phyloP scores from a whole-genome alignment of 2,329 filamentous ascomycete genomes.

The Cercospora sp. region DNA sequence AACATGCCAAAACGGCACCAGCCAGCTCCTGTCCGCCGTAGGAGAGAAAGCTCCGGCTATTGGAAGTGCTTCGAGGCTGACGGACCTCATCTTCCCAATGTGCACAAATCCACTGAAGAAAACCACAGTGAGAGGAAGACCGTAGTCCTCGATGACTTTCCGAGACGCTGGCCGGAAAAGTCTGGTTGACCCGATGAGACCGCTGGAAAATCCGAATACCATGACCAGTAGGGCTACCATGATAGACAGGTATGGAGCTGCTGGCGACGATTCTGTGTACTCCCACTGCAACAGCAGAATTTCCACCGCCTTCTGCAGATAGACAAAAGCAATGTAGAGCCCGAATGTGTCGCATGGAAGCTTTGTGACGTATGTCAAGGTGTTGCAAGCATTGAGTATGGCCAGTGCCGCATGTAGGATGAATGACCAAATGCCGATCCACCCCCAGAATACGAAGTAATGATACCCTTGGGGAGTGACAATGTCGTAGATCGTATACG shows the following conservation, averaged over 20 bases:
- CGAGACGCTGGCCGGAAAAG: background rate
- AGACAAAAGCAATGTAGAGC: background rate
- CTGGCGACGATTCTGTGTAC: background rate
- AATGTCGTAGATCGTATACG: background rate
- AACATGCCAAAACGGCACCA: background rate
- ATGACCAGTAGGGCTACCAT: background rate
- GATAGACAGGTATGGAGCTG: background rate
- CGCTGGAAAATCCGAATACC: background rate
- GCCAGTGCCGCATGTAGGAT: background rate
- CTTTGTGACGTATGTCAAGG: background rate
- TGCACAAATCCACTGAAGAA: background rate
- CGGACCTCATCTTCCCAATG: background rate
- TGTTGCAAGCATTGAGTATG: background rate
- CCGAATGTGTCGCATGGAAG: background rate
- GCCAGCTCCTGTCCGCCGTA: background rate
- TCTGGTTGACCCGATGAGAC: background rate
- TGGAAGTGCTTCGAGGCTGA: background rate
- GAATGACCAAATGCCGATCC: background rate
- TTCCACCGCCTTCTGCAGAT: background rate
- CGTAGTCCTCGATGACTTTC: background rate
- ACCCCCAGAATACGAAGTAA: background rate
- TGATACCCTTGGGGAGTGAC: background rate
- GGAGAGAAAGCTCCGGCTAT: background rate
- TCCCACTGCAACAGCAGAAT: background rate
- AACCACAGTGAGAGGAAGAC: background rate